Conservation (phyloP, 306 rosid species). For the Sicyos baderoa region DNA sequence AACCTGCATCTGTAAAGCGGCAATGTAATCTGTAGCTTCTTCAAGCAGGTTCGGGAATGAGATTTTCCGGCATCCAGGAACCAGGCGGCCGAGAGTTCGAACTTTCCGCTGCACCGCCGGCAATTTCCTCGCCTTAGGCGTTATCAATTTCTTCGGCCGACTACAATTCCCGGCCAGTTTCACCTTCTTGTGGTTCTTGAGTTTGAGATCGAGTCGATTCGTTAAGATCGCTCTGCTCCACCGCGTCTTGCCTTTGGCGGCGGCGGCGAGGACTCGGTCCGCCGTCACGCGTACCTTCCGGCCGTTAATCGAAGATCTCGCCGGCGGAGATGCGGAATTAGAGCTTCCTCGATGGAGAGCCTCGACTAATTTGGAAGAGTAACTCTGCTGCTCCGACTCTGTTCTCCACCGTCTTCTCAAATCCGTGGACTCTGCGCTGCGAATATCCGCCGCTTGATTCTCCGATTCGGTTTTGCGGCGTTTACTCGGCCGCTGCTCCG, state of each 20-base stretch:
- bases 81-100: constrained; percentile 53
- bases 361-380: constrained; percentile 48
- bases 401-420: constrained; percentile 52
- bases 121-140: constrained; percentile 24
- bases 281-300: constrained; percentile 51
- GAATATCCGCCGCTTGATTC: background rate
- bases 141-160: constrained; percentile 33
- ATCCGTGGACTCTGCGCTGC: constrained; percentile 6
- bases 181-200: constrained; percentile 36
- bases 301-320: constrained; percentile 15
- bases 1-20: constrained; percentile 95
- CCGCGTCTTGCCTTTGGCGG: constrained; percentile 63
- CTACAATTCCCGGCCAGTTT: constrained; percentile 24
- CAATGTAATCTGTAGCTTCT: constrained; percentile 78
- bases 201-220: constrained; percentile 33
- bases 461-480: constrained; percentile 36
- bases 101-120: constrained; percentile 57
- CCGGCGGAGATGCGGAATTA: constrained; percentile 14
- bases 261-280: constrained; percentile 59
- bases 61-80: constrained; percentile 83
- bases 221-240: constrained; percentile 88
- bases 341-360: constrained; percentile 47
- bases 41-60: constrained; percentile 76
- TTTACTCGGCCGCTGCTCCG: constrained; percentile 25
- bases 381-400: constrained; percentile 50